phyloP scores from a whole-genome alignment of 2,329 filamentous ascomycete species.

The Diplodia corticola region DNA sequence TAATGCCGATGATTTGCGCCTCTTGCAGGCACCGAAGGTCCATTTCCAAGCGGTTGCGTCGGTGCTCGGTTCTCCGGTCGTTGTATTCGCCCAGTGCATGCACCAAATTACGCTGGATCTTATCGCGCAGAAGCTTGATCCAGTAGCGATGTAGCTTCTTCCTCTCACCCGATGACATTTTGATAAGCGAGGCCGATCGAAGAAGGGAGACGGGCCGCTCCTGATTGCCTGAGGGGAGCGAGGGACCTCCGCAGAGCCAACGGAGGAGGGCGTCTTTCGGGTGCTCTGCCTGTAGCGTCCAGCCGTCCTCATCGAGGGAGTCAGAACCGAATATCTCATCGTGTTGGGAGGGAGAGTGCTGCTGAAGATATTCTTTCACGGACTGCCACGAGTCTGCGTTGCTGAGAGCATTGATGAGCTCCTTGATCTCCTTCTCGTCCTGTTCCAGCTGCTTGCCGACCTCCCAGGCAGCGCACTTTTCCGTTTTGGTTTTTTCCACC shows the following conservation, averaged over 20 bases:
- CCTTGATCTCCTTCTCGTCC: constrained; percentile 26
- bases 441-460: constrained; percentile 26
- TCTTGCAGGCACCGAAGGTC: constrained; percentile 30
- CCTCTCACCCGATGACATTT: constrained; percentile 24
- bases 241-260: not conserved
- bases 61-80: not conserved
- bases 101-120: not conserved
- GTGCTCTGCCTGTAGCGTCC: too few species aligned
- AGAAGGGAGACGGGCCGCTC: not conserved
- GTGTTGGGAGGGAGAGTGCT: not conserved
- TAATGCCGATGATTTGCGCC: constrained; percentile 59
- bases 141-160: constrained; percentile 22
- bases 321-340: not conserved
- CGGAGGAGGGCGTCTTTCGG: not conserved
- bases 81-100: not conserved
- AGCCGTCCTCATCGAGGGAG: not conserved
- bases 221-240: not conserved
- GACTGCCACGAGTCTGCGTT: not conserved
- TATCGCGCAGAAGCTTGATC: not conserved
- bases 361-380: constrained; percentile 14
- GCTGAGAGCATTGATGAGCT: constrained; percentile 23
- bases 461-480: constrained; percentile 39
- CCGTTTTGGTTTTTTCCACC: constrained; percentile 42
- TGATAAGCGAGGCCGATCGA: not conserved
- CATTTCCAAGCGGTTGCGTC: not conserved